Conservation (phyloP, 441 rosid species). For the Adansonia grandidieri region DNA sequence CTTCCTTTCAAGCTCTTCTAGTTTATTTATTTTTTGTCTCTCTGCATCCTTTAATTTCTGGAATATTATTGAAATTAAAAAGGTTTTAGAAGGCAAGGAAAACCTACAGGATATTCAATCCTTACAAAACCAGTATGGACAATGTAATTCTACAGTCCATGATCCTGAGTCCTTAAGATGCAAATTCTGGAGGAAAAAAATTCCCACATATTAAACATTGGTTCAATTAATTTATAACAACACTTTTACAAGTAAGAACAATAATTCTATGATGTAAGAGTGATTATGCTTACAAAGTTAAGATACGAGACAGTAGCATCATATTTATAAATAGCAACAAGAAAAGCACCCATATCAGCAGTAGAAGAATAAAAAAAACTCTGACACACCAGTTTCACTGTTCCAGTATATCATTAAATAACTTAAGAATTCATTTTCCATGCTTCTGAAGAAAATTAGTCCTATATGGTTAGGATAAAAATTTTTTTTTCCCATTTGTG, state of each 20-base stretch:
- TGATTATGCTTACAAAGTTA: background rate
- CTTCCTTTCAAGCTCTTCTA: slow-evolving; percentile 80
- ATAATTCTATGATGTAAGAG: slow-evolving; percentile 5
- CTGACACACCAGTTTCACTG: no score
- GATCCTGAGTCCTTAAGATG: slow-evolving; percentile 11
- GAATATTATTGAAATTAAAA: slow-evolving; percentile 22
- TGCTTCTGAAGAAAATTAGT: background rate
- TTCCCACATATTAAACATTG: no score
- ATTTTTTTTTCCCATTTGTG: background rate
- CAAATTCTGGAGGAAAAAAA: background rate
- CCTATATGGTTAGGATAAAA: background rate
- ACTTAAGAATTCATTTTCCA: no score
- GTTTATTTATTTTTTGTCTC: slow-evolving; percentile 58
- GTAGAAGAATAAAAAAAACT: background rate
- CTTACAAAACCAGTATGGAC: background rate
- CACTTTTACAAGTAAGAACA: background rate
- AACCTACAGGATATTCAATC: background rate
- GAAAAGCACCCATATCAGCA: background rate
- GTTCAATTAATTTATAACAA: no score
- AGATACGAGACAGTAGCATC: background rate
- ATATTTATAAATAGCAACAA: background rate
- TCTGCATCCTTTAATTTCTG: slow-evolving; percentile 78
- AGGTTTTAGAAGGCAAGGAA: no score
- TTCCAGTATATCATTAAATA: no score
- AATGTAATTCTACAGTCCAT: background rate